Base-by-base conservation (phyloP, 2,329 filamentous ascomycete species). In the Fusarium sulawesiense region DNA sequence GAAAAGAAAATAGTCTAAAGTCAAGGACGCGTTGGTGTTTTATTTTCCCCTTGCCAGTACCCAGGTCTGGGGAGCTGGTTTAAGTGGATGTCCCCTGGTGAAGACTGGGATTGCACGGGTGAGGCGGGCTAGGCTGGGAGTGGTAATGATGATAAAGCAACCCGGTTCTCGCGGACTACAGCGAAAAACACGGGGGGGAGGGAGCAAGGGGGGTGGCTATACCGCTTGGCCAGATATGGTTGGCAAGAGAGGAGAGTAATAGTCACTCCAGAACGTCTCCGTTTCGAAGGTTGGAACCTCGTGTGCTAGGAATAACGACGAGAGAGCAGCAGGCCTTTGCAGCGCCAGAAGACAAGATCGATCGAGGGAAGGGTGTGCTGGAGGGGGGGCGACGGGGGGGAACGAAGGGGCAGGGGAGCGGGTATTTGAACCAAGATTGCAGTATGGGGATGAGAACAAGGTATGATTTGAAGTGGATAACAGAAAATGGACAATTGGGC, bases 101-200 rank as follows among this genome's bases (percentile, higher is more conserved):
- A 78, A 75, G 83, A 85, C 82, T 82, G 82, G 84, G 83, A 83
- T 83, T 75, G 76, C 77, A 80, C 81, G 82, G 82, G 79, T 81
- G 83, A 83, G 81, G 83, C 80, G 80, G 80, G 80, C 80, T 81
- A 83, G 80, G 77, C 79, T 82, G 76, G 80, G 81, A 81, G 77
- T 62, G 75, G 77, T 73, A 77, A 78, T 76, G 78, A 77, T 78
- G 78, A 79, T 78, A 78, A 78, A 78, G 76, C 77, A 79, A 77
- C 76, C 76, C 75, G 75, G 77, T 73, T 73, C 73, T 75, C 71
- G 72, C 74, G 73, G 74, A 75, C 70, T 72, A 59, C 68, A 65
- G 69, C 67, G 64, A 71, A 74, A 70, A 74, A 58, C 64, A 70
- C 66, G 71, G 70, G 70, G 70, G 63, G 71, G 56, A 60, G 69